Evolutionary conservation across 768 basidiomycete species (phyloP).

Genomic region (Rhodotorula graminis): DNA sequence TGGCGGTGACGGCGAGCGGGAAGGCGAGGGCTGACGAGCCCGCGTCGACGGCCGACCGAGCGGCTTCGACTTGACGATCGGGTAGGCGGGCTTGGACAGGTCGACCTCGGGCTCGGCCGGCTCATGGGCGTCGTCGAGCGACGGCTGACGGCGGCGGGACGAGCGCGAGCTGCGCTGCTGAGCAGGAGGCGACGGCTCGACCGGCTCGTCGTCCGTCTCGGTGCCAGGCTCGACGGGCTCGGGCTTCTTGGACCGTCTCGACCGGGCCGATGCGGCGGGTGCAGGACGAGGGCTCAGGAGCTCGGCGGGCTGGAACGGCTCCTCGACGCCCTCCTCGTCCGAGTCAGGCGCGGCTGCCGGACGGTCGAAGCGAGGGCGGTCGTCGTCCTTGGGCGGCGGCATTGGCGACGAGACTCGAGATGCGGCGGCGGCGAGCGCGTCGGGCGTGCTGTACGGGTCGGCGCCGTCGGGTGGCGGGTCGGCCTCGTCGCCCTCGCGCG

Average conservation of each 20-base stretch:
- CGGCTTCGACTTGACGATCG: slow-evolving; percentile 24
- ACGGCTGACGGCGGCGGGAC: not conserved
- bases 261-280: not conserved
- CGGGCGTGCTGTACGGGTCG: slow-evolving; percentile 26
- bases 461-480: slow-evolving; percentile 13
- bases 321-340: not conserved
- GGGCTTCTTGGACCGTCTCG: not conserved
- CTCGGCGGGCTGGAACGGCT: not conserved
- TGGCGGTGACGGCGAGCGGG: not conserved
- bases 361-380: slow-evolving; percentile 17
- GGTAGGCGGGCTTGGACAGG: slow-evolving; percentile 6
- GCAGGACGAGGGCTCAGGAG: too few relatives aligned
- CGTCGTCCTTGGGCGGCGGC: not conserved
- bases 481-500: slow-evolving; percentile 18
- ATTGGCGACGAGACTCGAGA: not conserved
- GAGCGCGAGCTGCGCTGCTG: not conserved
- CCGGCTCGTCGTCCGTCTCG: not conserved
- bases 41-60: not conserved
- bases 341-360: slow-evolving; percentile 10
- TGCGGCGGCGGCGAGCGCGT: slow-evolving; percentile 9
- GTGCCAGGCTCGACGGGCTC: not conserved
- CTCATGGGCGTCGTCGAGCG: not conserved
- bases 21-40: not conserved
- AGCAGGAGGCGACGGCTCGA: not conserved
- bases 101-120: not conserved